Evolutionary conservation across 2,329 filamentous ascomycete genomes (phyloP).

Genomic region (Coniochaeta ligniaria): DNA sequence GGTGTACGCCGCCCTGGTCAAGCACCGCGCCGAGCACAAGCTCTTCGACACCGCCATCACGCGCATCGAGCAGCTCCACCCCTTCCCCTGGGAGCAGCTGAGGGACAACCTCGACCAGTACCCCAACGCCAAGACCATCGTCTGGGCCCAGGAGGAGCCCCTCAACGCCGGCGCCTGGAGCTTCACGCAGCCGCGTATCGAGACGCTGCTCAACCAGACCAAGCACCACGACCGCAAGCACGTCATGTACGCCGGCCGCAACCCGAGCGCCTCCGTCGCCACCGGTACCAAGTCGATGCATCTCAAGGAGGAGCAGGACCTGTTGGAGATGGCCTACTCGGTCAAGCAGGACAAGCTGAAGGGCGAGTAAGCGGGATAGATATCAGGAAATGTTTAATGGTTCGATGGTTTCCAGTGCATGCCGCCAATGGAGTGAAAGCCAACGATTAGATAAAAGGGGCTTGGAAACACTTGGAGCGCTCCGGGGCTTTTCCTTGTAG

Average conservation of each 20-base stretch:
- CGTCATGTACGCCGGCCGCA: constrained; percentile 93
- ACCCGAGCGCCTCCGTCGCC: constrained; percentile 88
- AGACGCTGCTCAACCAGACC: constrained; percentile 91
- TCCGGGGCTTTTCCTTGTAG: not conserved
- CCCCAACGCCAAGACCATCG: constrained; percentile 94
- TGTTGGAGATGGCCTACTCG: constrained; percentile 60
- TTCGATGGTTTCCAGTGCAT: not conserved
- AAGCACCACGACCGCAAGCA: constrained; percentile 89
- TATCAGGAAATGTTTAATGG: too few species aligned
- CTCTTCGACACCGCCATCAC: constrained; percentile 90
- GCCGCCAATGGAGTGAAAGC: not conserved
- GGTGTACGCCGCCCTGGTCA: constrained; percentile 83
- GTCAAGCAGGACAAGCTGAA: constrained; percentile 64
- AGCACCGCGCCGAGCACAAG: constrained; percentile 81
- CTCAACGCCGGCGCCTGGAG: constrained; percentile 96
- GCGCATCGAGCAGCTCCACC: constrained; percentile 94
- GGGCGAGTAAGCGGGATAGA: constrained; percentile 42
- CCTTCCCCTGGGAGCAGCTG: constrained; percentile 96
- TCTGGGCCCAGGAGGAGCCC: constrained; percentile 97
- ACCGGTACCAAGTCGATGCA: constrained; percentile 86
- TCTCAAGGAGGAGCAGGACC: constrained; percentile 84
- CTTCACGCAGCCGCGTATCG: constrained; percentile 94
- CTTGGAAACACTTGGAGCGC: not conserved
- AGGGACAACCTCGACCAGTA: constrained; percentile 96
- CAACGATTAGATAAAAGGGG: not conserved